Percentiles rank a stretch among this genome's conserved stretches.
Conservation (phyloP, 2,329 filamentous ascomycete species). For the Atkinsonella hypoxylon region DNA sequence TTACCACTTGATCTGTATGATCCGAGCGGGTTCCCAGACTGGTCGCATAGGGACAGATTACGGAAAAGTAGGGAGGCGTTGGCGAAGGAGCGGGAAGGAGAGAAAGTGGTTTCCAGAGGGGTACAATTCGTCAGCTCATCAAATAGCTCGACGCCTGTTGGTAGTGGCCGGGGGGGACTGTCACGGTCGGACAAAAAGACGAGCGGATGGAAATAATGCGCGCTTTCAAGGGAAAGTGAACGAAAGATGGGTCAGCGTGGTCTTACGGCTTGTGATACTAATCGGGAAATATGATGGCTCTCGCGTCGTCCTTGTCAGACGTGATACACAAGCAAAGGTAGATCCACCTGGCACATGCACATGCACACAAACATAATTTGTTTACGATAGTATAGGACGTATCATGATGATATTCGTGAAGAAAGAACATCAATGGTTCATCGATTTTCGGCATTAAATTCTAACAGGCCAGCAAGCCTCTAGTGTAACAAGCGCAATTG, state of each 20-base stretch:
- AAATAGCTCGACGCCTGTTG: conserved; percentile 10
- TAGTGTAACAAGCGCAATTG: conserved; percentile 11
- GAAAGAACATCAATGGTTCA: neutral
- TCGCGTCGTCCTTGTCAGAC: neutral
- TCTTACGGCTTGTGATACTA: neutral
- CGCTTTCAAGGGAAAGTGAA: neutral
- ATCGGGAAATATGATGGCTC: neutral
- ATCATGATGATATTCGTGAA: neutral
- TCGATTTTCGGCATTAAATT: conserved; percentile 10
- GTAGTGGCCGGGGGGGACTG: conserved; percentile 13
- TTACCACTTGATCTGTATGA: conserved; percentile 45
- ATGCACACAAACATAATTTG: neutral
- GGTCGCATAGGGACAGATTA: conserved; percentile 39
- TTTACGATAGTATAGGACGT: neutral
- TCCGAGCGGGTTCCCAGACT: conserved; percentile 40
- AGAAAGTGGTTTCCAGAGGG: conserved; percentile 26
- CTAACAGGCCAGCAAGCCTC: conserved; percentile 6
- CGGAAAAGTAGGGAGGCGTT: conserved; percentile 34
- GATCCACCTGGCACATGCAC: neutral
- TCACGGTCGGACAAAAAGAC: conserved; percentile 21
- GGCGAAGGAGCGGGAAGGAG: conserved; percentile 31
- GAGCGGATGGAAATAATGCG: conserved; percentile 19
- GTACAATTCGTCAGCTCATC: conserved; percentile 37
- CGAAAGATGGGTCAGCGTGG: neutral
- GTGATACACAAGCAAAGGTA: neutral